Evolutionary conservation across 139 green algal species (phyloP), one percentile per base, ranked within the genome.

Genomic region (Yamagishiella unicocca): DNA sequence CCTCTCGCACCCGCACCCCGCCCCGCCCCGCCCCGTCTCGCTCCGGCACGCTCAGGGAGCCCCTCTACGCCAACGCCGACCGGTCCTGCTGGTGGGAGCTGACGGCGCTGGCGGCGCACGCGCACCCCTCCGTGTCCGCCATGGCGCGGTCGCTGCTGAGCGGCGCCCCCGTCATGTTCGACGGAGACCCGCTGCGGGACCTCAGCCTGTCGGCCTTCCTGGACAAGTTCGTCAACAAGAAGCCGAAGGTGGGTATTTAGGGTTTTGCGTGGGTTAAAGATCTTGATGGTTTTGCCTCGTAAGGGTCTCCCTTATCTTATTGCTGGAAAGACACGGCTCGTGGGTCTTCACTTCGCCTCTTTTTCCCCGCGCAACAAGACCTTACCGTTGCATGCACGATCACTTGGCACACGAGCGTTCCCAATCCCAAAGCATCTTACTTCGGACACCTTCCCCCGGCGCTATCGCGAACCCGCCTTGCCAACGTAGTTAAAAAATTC

Each of bases 171-270:
- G 89, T 99, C 27, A 55, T 93, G 24, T 99, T 99, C 88, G 83
- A 89, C 37, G 97, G 97, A 14, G 96, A 99, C 92, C 97, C 97
- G 8, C 90, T 99, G 31, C 35, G 90, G 0, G 97, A 99, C 91
- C 91, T 98, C 55, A 94, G 90, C 14, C 89, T 98, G 45, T 78
- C 82, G 7, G 89, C 93, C 37, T 99, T 99, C 92, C 91, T 99
- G 66, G 97, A 99, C 93, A 98, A 98, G 89, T 99, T 99, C 64
- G 91, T 99, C 22, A 88, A 95, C 66, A 98, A 97, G 88, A 98
- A 99, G 88, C 89, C 96, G 71, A 99, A 99, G 93, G 92, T 94
- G 58, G 19, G 37, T 22, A 31, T 58, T n/a, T n/a, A n/a, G n/a
- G n/a, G n/a, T n/a, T n/a, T n/a, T n/a, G n/a, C n/a, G n/a, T n/a